phyloP scores from a whole-genome alignment of 202 grass and related monocot genomes.

The Schoenoplectus tabernaemontani region DNA sequence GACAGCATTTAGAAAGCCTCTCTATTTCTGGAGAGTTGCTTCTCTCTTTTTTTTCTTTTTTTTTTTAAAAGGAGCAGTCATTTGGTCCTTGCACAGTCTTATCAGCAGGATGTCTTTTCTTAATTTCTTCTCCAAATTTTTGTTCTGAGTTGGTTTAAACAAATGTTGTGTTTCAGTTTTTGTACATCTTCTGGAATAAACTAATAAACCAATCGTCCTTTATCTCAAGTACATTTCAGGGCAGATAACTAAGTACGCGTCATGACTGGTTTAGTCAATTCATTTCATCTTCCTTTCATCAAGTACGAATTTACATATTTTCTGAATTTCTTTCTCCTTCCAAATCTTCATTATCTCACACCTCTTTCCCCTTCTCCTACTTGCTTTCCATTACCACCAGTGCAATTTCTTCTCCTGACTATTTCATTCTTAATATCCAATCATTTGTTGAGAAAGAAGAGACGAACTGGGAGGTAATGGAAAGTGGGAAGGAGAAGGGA shows the following conservation, averaged over 20 bases:
- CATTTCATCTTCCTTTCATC: background rate
- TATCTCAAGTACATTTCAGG: background rate
- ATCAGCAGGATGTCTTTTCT: background rate
- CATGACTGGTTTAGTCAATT: background rate
- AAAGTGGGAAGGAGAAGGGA: background rate
- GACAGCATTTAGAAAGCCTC: background rate
- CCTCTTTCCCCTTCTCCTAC: background rate
- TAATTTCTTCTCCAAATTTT: background rate
- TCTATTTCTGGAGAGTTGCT: background rate
- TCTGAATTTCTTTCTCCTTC: background rate
- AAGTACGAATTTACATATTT: background rate
- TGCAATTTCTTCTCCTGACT: background rate
- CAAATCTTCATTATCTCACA: background rate
- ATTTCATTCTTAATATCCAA: background rate
- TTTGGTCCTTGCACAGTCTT: background rate
- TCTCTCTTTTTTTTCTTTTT: background rate
- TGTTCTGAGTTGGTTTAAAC: background rate
- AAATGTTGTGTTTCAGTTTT: background rate
- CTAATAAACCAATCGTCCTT: background rate
- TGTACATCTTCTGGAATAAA: background rate
- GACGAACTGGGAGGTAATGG: background rate
- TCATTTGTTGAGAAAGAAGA: background rate
- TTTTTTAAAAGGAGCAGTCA: background rate
- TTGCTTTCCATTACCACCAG: background rate
- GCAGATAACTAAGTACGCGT: background rate